Percentiles rank a stretch among this genome's conserved stretches.
Evolutionary conservation across 1,139 yeast species (phyloP).

Genomic region (Yamadazyma dushanensis): DNA sequence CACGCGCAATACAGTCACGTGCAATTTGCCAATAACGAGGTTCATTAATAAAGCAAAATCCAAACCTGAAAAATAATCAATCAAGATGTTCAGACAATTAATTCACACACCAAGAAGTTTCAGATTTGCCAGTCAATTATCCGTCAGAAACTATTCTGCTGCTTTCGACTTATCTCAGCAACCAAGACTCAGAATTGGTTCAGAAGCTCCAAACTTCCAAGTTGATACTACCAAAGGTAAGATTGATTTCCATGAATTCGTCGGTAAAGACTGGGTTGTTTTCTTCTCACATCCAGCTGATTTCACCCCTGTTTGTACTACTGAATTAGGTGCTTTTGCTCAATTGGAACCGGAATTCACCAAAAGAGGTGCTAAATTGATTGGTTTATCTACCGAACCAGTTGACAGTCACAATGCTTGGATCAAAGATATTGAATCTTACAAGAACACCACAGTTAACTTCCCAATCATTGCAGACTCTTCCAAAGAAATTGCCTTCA

Average conservation of each 20-base stretch:
- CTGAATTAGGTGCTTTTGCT: conserved; percentile 92
- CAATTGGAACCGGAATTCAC: conserved; percentile 78
- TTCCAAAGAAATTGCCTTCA: conserved; percentile 62
- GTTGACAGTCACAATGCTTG: conserved; percentile 58
- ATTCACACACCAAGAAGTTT: conserved; percentile 13
- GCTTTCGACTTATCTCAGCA: conserved; percentile 60
- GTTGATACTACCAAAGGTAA: conserved; percentile 75
- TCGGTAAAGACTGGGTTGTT: conserved; percentile 81
- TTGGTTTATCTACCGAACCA: conserved; percentile 77
- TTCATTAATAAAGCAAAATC: too few relatives aligned
- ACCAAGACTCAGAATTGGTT: conserved; percentile 70
- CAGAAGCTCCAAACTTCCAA: conserved; percentile 77
- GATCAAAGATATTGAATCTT: conserved; percentile 82
- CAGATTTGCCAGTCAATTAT: conserved; percentile 21
- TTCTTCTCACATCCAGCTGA: conserved; percentile 93
- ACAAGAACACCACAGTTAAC: conserved; percentile 61
- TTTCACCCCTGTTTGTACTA: conserved; percentile 93
- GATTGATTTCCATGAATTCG: conserved; percentile 72
- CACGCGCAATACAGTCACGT: too few relatives aligned
- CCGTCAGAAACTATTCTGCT: conserved; percentile 7
- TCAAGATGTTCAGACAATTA: conserved; percentile 18
- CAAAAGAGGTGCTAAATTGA: conserved; percentile 76
- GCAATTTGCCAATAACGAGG: too few relatives aligned
- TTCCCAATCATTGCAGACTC: conserved; percentile 86
- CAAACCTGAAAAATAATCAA: background rate